A percentile compares a stretch with the other conserved stretches of the same genome.
Evolutionary conservation across 192 early-diverging fungal species (phyloP).

Genomic region (Diversispora eburnea): DNA sequence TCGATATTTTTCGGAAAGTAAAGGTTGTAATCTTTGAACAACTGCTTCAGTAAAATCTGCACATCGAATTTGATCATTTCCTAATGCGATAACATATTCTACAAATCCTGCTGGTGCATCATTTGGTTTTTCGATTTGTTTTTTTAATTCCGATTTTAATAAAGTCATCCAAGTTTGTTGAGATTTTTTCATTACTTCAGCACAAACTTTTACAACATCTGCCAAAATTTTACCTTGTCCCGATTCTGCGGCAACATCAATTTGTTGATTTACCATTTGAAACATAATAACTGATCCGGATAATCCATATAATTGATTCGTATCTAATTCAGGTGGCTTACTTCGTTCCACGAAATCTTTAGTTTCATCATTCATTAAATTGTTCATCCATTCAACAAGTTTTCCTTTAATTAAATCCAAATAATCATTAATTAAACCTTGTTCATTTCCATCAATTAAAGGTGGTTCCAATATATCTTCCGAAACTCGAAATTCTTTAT

Average conservation of each 20-base stretch:
- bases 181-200: slow-evolving; percentile 75
- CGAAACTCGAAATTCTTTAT: slow-evolving; percentile 77
- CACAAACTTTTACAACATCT: slow-evolving; percentile 80
- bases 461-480: slow-evolving; percentile 87
- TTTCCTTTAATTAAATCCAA: slow-evolving; percentile 85
- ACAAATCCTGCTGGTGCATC: slow-evolving; percentile 82
- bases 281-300: slow-evolving; percentile 85
- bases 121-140: slow-evolving; percentile 71
- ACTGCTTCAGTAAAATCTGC: slow-evolving; percentile 90
- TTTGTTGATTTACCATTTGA: slow-evolving; percentile 98
- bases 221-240: slow-evolving; percentile 87
- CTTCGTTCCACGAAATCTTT: slow-evolving; percentile 70
- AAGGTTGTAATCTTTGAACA: slow-evolving; percentile 49
- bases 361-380: slow-evolving; percentile 83
- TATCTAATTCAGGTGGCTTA: slow-evolving; percentile 71
- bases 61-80: slow-evolving; percentile 90
- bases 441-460: slow-evolving; percentile 90
- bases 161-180: slow-evolving; percentile 81
- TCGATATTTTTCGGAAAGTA: slow-evolving; percentile 58
- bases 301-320: slow-evolving; percentile 79
- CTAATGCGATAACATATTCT: slow-evolving; percentile 94
- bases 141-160: slow-evolving; percentile 68
- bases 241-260: slow-evolving; percentile 80
- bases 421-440: slow-evolving; percentile 84
- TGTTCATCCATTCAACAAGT: slow-evolving; percentile 87